phyloP scores from a whole-genome alignment of 2,329 filamentous ascomycete genomes.

The Neopestalotiopsis clavispora region DNA sequence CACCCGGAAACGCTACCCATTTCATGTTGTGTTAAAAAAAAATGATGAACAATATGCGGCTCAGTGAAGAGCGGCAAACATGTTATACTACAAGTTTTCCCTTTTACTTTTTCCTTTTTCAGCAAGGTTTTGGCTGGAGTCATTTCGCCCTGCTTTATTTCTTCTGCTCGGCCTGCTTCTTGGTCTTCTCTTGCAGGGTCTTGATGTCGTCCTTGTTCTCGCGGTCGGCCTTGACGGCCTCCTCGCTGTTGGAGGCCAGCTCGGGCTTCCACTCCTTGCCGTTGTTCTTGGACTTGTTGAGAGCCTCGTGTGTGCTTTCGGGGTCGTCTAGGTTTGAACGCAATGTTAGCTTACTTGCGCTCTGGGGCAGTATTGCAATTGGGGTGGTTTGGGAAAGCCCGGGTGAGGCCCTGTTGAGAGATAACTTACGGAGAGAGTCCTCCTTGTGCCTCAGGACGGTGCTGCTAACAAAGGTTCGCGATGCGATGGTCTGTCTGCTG shows the following conservation, averaged over 20 bases:
- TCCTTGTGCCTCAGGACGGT: conserved; percentile 23
- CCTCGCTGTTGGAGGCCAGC: conserved; percentile 80
- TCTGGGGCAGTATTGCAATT: not conserved
- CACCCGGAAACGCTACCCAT: not conserved
- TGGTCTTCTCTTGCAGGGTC: conserved; percentile 64
- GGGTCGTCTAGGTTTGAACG: not conserved
- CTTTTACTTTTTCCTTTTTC: conserved; percentile 31
- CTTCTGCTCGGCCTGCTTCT: conserved; percentile 54
- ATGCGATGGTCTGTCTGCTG: conserved; percentile 19
- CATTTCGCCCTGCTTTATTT: conserved; percentile 47
- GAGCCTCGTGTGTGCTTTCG: conserved; percentile 41
- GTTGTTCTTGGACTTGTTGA: conserved; percentile 68
- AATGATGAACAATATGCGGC: not conserved
- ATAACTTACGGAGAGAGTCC: conserved; percentile 18
- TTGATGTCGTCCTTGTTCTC: conserved; percentile 48
- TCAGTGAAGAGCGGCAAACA: not conserved
- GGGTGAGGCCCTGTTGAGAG: not conserved
- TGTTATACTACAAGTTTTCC: not conserved
- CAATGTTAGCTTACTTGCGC: not conserved
- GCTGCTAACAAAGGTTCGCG: conserved; percentile 20
- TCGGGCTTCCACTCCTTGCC: conserved; percentile 80
- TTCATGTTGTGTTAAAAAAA: not conserved
- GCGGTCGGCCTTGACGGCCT: conserved; percentile 73
- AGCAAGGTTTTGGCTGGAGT: conserved; percentile 46
- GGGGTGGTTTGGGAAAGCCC: not conserved